These are phyloP conservation scores for Astrephomene gubernaculifera DNA, from an alignment of 139 green algal species.

Conservation along the genomic window DNA sequence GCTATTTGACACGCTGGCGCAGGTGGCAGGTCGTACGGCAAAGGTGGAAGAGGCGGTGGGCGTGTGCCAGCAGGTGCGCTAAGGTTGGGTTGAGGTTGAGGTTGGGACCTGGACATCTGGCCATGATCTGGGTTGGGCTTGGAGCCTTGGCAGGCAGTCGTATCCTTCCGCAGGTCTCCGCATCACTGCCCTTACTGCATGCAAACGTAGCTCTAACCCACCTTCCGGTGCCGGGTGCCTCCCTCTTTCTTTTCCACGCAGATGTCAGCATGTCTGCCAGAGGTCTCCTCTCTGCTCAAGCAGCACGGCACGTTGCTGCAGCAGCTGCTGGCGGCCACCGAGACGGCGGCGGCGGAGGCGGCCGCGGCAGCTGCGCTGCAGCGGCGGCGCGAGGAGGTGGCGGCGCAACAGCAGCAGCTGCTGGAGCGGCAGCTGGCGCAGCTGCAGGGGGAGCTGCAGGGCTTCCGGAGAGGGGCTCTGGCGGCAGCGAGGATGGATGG, in stretches of 20 bases:
- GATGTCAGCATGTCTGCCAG: background rate
- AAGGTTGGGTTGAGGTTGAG: no score
- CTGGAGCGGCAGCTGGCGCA: background rate
- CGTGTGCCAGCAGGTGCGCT: constrained; percentile 13
- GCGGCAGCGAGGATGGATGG: no score
- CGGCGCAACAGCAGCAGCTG: background rate
- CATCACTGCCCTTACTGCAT: no score
- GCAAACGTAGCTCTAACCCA: no score
- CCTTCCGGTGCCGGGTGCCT: no score
- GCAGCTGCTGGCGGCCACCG: constrained; percentile 5
- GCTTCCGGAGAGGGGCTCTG: no score
- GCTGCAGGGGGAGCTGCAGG: background rate
- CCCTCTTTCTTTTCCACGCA: background rate
- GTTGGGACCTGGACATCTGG: no score
- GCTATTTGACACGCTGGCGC: background rate
- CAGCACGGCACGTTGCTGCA: constrained; percentile 16
- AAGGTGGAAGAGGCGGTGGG: constrained; percentile 4
- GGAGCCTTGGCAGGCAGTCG: no score
- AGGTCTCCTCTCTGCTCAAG: background rate
- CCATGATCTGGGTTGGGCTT: no score
- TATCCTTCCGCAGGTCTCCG: no score
- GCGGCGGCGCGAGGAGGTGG: background rate
- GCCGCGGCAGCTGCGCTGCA: constrained; percentile 1
- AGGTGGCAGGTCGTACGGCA: background rate
- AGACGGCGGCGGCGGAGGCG: background rate